Conservation (phyloP, 2,329 filamentous ascomycete genomes). For the Alternaria panax region DNA sequence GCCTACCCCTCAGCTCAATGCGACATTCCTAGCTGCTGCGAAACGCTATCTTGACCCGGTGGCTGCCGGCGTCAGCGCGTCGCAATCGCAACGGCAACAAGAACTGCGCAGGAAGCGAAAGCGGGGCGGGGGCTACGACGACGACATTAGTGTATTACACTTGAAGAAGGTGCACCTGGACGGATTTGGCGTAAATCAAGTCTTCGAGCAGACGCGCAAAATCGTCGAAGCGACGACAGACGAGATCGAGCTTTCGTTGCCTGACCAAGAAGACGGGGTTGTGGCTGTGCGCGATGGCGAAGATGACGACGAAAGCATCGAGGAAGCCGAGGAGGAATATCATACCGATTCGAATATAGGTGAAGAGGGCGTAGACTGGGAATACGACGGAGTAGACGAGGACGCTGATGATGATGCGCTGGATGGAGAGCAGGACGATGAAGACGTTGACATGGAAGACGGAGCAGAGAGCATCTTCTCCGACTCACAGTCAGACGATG, state of each 20-base stretch:
- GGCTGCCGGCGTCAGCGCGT: conserved; percentile 74
- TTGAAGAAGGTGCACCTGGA: conserved; percentile 84
- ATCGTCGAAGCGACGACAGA: conserved; percentile 73
- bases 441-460: conserved; percentile 43
- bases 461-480: conserved; percentile 44
- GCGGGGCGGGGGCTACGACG: conserved; percentile 61
- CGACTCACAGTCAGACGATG: conserved; percentile 55
- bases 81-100: conserved; percentile 73
- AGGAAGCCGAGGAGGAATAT: conserved; percentile 39
- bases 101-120: conserved; percentile 79
- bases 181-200: conserved; percentile 85
- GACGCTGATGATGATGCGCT: conserved; percentile 36
- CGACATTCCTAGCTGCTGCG: conserved; percentile 74
- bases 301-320: conserved; percentile 43
- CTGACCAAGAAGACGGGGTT: conserved; percentile 36
- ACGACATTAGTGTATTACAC: conserved; percentile 66
- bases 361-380: conserved; percentile 46
- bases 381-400: conserved; percentile 44
- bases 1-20: conserved; percentile 71
- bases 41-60: conserved; percentile 82
- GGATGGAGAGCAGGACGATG: conserved; percentile 42
- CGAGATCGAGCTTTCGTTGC: conserved; percentile 61
- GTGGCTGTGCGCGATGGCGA: conserved; percentile 31
- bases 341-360: conserved; percentile 39
- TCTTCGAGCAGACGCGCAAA: conserved; percentile 91